Evolutionary conservation across 2,329 filamentous ascomycete species (phyloP), one percentile per base, ranked within the genome.

Genomic region (Trichoderma lentiforme): DNA sequence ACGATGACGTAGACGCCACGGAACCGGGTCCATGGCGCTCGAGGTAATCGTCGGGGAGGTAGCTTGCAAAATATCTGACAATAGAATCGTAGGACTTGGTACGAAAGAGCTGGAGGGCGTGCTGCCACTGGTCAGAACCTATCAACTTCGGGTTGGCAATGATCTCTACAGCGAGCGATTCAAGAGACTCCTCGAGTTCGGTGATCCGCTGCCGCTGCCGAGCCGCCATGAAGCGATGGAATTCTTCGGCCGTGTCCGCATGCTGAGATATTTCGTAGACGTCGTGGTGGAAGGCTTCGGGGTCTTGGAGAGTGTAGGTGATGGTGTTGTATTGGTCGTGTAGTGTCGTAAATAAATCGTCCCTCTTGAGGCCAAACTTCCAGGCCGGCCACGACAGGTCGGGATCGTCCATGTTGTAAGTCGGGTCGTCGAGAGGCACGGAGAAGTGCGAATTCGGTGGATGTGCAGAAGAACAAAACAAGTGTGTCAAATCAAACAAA

Each of bases 281-380:
- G 77, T 90, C 88, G 78, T 88, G 86, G 77, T 89, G 86, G 73
- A 90, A 90, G 67, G 88, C 87, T 73, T 88, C 86, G 74, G 86
- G 85, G 79, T 90, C 88, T 76, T 89, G 87, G 34, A 90, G 85
- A 60, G 84, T 82, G 66, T 85, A 86, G 65, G 85, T 81, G 69
- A 89, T 81, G 62, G 88, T 89, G 80, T 90, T 90, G 81, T 89
- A 90, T 77, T 86, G 85, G 74, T 88, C 85, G 76, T 89, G 86
- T 14, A 90, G 84, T 67, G 84, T 87, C 68, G 85, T 86, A 78
- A 86, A 86, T 79, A 89, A 85, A 76, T 89, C 87, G 71, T 86
- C 84, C 77, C 84, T 84, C 83, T 87, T 88, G 84, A 89, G 85
- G 77, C 87, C 87, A 82, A 89, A 90, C 79, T 89, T 89, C 87